Conservation (phyloP, 306 rosid species). For the Cicer pinnatifidum region DNA sequence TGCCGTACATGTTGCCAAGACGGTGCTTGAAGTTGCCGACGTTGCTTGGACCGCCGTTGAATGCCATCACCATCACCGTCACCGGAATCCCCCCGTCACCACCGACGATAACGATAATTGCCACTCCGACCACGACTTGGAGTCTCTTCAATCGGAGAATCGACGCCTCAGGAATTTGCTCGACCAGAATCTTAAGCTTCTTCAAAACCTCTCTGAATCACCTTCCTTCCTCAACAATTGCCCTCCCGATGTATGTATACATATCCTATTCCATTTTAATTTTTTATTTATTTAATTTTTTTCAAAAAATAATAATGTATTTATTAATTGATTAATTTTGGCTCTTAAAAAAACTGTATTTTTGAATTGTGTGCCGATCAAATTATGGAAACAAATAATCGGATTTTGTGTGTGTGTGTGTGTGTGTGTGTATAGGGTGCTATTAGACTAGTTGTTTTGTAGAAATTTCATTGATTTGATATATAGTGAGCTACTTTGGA, state of each 20-base stretch:
- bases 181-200: slow-evolving; percentile 73
- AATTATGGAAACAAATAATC: neutral
- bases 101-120: slow-evolving; percentile 12
- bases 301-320: neutral
- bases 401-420: no score
- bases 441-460: neutral
- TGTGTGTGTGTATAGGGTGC: neutral
- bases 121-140: slow-evolving; percentile 52
- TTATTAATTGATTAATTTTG: neutral
- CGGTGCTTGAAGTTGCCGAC: slow-evolving; percentile 95
- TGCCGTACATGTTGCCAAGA: slow-evolving; percentile 78
- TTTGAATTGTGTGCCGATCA: neutral
- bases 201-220: slow-evolving; percentile 68
- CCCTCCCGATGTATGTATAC: slow-evolving; percentile 72
- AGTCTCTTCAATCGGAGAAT: slow-evolving; percentile 75
- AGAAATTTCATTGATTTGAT: neutral
- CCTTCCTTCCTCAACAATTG: slow-evolving; percentile 65
- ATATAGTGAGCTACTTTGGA: neutral
- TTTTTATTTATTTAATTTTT: neutral
- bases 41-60: slow-evolving; percentile 90
- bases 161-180: slow-evolving; percentile 72
- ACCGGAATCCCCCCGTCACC: slow-evolving; percentile 33
- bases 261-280: slow-evolving; percentile 5
- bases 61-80: slow-evolving; percentile 58
- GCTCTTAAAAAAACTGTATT: neutral